Conservation (phyloP, 768 basidiomycete species). For the Erythrobasidium yunnanense region DNA sequence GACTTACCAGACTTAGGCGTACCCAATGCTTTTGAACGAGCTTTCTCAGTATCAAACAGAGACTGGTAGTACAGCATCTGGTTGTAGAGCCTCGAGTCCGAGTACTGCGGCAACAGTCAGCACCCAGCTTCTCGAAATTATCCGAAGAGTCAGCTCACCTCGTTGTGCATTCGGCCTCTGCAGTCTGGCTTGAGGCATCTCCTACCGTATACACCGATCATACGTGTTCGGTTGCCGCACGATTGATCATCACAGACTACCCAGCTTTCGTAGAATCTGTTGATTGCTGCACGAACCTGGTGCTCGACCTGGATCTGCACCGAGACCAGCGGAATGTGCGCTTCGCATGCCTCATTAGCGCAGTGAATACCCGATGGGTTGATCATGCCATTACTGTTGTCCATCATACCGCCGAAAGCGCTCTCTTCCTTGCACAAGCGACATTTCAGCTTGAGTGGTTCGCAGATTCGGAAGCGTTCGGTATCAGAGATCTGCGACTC, state of each 20-base stretch:
- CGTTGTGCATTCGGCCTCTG: slow-evolving; percentile 58
- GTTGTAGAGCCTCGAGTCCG: slow-evolving; percentile 72
- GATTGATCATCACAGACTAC: slow-evolving; percentile 73
- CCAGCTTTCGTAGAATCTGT: slow-evolving; percentile 80
- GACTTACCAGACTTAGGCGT: slow-evolving; percentile 26
- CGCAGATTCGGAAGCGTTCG: slow-evolving; percentile 70
- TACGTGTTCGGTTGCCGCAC: slow-evolving; percentile 73
- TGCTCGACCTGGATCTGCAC: slow-evolving; percentile 73
- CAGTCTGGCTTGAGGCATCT: slow-evolving; percentile 64
- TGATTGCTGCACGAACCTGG: slow-evolving; percentile 67
- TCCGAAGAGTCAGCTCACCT: slow-evolving; percentile 49
- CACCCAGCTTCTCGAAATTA: no score
- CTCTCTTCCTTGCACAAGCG: slow-evolving; percentile 54
- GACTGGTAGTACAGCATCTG: slow-evolving; percentile 73
- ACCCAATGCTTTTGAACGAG: slow-evolving; percentile 41
- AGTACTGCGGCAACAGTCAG: slow-evolving; percentile 50
- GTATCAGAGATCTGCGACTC: slow-evolving; percentile 81
- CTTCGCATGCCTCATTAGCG: slow-evolving; percentile 50
- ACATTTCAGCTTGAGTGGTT: slow-evolving; percentile 65
- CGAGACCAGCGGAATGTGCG: slow-evolving; percentile 50
- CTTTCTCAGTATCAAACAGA: slow-evolving; percentile 60
- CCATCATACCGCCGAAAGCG: slow-evolving; percentile 40
- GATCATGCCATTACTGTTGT: slow-evolving; percentile 51
- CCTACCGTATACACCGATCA: slow-evolving; percentile 84
- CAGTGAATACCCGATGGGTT: slow-evolving; percentile 59